phyloP scores from a whole-genome alignment of 176 grass and related monocot species.

The Aegilops umbellulata region DNA sequence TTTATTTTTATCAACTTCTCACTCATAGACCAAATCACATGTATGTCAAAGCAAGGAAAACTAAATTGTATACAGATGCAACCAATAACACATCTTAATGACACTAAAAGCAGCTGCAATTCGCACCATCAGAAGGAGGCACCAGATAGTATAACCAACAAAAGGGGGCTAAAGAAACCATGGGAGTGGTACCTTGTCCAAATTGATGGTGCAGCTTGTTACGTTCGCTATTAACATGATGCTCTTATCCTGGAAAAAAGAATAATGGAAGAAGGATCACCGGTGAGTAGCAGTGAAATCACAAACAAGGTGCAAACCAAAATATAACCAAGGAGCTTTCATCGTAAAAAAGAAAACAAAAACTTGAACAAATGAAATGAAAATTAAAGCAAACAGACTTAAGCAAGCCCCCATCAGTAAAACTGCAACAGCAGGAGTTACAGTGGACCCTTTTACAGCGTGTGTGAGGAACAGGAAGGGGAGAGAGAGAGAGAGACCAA shows the following conservation, averaged over 20 bases:
- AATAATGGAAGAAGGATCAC: not conserved
- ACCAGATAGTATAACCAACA: not conserved
- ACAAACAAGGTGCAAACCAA: slow-evolving; percentile 13
- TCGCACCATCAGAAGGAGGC: not conserved
- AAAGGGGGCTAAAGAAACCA: not conserved
- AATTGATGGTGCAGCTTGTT: not conserved
- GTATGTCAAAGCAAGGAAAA: slow-evolving; percentile 6
- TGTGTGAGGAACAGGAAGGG: not conserved
- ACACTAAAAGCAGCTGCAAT: not conserved
- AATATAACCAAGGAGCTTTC: not conserved
- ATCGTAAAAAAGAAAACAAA: not conserved
- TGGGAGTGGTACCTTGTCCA: slow-evolving; percentile 7
- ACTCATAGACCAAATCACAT: slow-evolving; percentile 1
- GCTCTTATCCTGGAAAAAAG: slow-evolving; percentile 11
- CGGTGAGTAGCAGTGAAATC: slow-evolving; percentile 12
- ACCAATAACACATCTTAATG: not conserved
- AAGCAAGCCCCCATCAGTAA: slow-evolving; percentile 1
- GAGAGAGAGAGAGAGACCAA: not conserved
- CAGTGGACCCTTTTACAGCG: slow-evolving; percentile 17
- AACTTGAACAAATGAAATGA: not conserved
- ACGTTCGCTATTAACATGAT: not conserved
- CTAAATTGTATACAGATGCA: not conserved
- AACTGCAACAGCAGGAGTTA: slow-evolving; percentile 20
- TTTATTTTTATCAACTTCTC: not conserved
- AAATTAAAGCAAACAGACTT: not conserved